Percentiles rank a stretch among this genome's conserved stretches.
phyloP scores from a whole-genome alignment of 176 grass and related monocot species.

The Avena sativa region DNA sequence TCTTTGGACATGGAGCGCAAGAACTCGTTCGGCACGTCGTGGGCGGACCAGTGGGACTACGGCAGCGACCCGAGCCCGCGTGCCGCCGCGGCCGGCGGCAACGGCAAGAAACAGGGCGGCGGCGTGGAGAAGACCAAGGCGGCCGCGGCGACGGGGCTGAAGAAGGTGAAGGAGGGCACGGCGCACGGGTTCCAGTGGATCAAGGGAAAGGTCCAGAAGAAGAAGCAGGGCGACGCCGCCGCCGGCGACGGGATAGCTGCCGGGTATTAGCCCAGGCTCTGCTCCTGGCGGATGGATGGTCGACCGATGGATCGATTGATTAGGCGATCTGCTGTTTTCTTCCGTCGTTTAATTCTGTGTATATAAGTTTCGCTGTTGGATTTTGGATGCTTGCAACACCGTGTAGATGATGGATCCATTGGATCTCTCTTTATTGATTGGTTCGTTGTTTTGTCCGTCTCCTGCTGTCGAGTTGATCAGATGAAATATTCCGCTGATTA shows the following conservation, averaged over 20 bases:
- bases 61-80: slow-evolving; percentile 52
- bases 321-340: not conserved
- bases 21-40: slow-evolving; percentile 74
- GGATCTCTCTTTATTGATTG: slow-evolving; percentile 16
- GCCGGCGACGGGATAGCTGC: slow-evolving; percentile 20
- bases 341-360: not conserved
- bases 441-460: not conserved
- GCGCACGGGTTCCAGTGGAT: slow-evolving; percentile 84
- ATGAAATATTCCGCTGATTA: not conserved
- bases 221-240: slow-evolving; percentile 36
- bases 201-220: slow-evolving; percentile 83
- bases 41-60: slow-evolving; percentile 98
- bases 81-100: not conserved
- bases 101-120: slow-evolving; percentile 43
- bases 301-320: not conserved
- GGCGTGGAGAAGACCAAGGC: slow-evolving; percentile 75
- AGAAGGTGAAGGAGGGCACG: slow-evolving; percentile 86
- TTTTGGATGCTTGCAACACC: not conserved
- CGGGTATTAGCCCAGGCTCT: slow-evolving; percentile 13
- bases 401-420: not conserved
- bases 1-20: slow-evolving; percentile 55
- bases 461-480: not conserved
- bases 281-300: not conserved
- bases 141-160: slow-evolving; percentile 63
- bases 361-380: slow-evolving; percentile 20